Percentiles rank a stretch among this genome's conserved stretches.
phyloP scores from a whole-genome alignment of 768 basidiomycete species.

The Amanita jacksonii region DNA sequence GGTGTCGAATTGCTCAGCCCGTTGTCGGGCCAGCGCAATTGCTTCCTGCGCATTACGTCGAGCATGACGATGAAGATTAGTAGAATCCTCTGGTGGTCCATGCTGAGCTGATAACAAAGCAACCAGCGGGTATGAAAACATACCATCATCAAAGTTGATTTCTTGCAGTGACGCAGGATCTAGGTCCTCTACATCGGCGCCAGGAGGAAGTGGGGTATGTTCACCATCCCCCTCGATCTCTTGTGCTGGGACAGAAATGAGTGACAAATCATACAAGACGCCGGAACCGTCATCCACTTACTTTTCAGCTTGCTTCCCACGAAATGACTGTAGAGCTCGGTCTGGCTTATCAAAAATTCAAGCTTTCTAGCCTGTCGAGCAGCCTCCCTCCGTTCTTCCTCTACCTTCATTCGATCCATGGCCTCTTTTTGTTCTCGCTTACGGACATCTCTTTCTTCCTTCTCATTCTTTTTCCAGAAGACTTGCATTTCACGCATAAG shows the following conservation, averaged over 20 bases:
- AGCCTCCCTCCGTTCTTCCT: slow-evolving; percentile 91
- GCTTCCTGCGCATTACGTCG: slow-evolving; percentile 86
- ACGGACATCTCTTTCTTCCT: slow-evolving; percentile 87
- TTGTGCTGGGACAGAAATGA: slow-evolving; percentile 40
- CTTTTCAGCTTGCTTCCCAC: slow-evolving; percentile 94
- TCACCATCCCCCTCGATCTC: slow-evolving; percentile 60
- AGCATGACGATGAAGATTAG: slow-evolving; percentile 79
- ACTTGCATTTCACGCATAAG: slow-evolving; percentile 94
- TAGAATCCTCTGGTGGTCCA: slow-evolving; percentile 61
- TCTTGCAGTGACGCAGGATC: slow-evolving; percentile 49
- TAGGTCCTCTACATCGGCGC: slow-evolving; percentile 47
- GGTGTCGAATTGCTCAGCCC: slow-evolving; percentile 79
- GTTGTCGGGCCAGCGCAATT: slow-evolving; percentile 63
- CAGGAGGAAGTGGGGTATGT: slow-evolving; percentile 35
- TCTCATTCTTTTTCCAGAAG: slow-evolving; percentile 98
- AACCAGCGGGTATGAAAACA: slow-evolving; percentile 14
- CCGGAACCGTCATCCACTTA: slow-evolving; percentile 25
- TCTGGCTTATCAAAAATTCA: slow-evolving; percentile 97
- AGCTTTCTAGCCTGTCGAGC: slow-evolving; percentile 92
- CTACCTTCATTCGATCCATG: slow-evolving; percentile 73
- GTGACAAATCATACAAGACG: slow-evolving; percentile 6
- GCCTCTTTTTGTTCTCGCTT: slow-evolving; percentile 95
- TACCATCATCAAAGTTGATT: slow-evolving; percentile 89
- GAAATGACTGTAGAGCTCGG: slow-evolving; percentile 98
- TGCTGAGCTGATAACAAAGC: slow-evolving; percentile 3